Evolutionary conservation across 441 rosid genomes (phyloP).

Genomic region (Cnidoscolus chayamansa): DNA sequence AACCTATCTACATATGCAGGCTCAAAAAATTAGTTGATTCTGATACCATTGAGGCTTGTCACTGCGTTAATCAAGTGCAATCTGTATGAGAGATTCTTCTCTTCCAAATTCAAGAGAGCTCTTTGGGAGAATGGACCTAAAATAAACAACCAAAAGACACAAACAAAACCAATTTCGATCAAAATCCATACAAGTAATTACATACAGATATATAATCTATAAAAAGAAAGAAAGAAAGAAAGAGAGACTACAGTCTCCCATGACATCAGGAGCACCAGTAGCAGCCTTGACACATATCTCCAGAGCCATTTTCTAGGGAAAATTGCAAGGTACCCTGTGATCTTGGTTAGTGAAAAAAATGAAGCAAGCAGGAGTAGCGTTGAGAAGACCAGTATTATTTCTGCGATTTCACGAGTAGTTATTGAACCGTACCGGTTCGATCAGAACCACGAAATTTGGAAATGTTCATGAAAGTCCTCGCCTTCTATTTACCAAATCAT

Average conservation of each 20-base stretch:
- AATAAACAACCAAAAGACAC: conserved; percentile 12
- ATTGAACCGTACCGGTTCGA: not conserved
- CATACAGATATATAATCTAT: not conserved
- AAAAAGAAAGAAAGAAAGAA: not conserved
- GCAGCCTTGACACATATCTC: conserved; percentile 91
- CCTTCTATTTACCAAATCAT: too few relatives aligned
- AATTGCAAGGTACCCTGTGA: not conserved
- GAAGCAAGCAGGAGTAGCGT: not conserved
- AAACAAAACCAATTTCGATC: not conserved
- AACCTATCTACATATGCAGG: too few relatives aligned
- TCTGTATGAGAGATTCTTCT: conserved; percentile 68
- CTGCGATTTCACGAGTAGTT: not conserved
- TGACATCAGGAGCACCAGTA: conserved; percentile 57
- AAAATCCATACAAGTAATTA: not conserved
- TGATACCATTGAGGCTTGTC: conserved; percentile 77
- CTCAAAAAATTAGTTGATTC: not conserved
- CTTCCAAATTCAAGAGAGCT: conserved; percentile 71
- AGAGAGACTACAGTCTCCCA: conserved; percentile 69
- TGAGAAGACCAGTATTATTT: not conserved
- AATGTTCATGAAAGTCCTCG: too few relatives aligned
- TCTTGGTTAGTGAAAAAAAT: not conserved
- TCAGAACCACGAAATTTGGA: too few relatives aligned
- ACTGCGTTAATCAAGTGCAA: conserved; percentile 47
- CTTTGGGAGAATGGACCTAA: conserved; percentile 79
- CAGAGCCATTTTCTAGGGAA: conserved; percentile 43